A percentile compares a stretch with the other conserved stretches of the same genome.
Conservation (phyloP, 2,329 filamentous ascomycete genomes). For the Leptographium radiaticola region DNA sequence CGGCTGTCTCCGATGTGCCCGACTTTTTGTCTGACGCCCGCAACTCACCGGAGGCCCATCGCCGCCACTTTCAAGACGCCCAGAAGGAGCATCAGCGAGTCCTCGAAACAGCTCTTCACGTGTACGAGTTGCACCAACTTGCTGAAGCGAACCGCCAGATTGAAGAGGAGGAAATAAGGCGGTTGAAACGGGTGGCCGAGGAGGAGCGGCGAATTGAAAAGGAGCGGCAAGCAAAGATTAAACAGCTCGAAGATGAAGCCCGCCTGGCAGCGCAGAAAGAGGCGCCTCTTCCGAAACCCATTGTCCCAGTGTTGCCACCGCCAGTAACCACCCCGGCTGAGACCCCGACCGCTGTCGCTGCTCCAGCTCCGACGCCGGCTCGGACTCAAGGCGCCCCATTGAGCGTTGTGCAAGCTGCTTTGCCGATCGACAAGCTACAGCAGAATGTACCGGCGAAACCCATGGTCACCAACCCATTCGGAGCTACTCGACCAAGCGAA, state of each 20-base stretch:
- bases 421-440: too few relatives aligned
- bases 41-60: conserved; percentile 20
- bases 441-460: too few relatives aligned
- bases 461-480: too few relatives aligned
- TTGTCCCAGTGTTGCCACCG: background rate
- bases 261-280: conserved; percentile 20
- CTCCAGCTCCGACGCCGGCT: too few relatives aligned
- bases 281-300: conserved; percentile 16
- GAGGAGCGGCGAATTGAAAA: conserved; percentile 14
- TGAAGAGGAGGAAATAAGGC: conserved; percentile 14
- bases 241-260: conserved; percentile 17
- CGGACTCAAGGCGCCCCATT: too few relatives aligned
- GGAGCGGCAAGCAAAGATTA: conserved; percentile 12
- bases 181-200: conserved; percentile 13
- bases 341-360: background rate
- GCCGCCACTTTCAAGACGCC: conserved; percentile 16
- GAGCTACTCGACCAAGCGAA: background rate
- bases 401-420: too few relatives aligned
- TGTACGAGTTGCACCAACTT: conserved; percentile 12
- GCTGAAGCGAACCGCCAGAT: conserved; percentile 14
- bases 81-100: conserved; percentile 17
- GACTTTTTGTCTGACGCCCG: conserved; percentile 17
- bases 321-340: background rate
- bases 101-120: conserved; percentile 12
- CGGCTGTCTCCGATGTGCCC: conserved; percentile 11